Evolutionary conservation across 208 protist genomes (phyloP).

Genomic region (Leishmania tarentolae): DNA sequence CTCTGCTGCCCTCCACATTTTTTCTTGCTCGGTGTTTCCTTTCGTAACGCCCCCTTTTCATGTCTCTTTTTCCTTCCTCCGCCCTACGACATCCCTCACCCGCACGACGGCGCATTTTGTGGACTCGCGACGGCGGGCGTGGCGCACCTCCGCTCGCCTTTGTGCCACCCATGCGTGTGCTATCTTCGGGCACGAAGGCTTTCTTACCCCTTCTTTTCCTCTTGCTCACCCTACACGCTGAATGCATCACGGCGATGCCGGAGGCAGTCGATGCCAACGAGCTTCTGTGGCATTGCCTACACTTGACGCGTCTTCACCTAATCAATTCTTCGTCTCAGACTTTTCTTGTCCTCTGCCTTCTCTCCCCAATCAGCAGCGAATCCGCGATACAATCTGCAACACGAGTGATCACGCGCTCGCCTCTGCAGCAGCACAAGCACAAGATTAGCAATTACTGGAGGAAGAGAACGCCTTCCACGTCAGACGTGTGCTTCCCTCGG

Average conservation of each 20-base stretch:
- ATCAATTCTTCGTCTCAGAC: neutral
- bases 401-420: neutral
- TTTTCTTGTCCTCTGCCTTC: neutral
- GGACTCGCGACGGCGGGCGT: neutral
- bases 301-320: neutral
- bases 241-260: neutral
- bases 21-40: neutral
- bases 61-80: neutral
- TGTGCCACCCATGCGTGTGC: neutral
- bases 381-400: neutral
- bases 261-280: neutral
- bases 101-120: neutral
- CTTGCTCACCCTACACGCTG: neutral
- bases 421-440: neutral
- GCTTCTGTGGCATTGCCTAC: neutral
- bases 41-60: neutral
- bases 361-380: neutral
- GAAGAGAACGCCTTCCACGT: neutral
- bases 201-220: neutral
- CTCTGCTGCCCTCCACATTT: neutral
- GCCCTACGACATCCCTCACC: neutral
- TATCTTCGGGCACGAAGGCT: neutral
- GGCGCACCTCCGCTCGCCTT: neutral
- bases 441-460: neutral
- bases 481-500: neutral